Conservation (phyloP, 2,329 filamentous ascomycete genomes). For the Colletotrichum tanaceti region DNA sequence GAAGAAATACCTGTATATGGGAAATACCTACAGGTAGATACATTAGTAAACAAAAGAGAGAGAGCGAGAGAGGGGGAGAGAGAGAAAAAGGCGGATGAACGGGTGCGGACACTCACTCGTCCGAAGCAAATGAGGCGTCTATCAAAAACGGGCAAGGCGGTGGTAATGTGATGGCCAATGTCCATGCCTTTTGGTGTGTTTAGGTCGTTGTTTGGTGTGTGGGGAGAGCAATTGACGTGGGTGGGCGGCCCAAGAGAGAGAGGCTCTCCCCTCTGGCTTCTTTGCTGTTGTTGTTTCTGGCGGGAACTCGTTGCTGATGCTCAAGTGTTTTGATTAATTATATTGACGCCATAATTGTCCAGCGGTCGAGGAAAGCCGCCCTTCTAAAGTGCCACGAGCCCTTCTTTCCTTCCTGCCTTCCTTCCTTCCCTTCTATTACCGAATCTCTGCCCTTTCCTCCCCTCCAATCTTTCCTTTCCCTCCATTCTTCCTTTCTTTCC, state of each 20-base stretch:
- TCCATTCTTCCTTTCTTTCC: too few species aligned
- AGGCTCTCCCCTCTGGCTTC: neutral
- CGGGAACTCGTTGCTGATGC: neutral
- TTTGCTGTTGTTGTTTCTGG: neutral
- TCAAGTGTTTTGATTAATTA: neutral
- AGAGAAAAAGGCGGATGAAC: neutral
- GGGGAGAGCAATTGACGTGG: too few species aligned
- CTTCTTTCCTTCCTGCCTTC: neutral
- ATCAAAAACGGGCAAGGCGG: conserved; percentile 9
- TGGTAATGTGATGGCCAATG: conserved; percentile 3
- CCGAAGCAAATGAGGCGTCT: conserved; percentile 8
- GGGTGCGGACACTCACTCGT: conserved; percentile 4
- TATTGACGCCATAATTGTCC: too few species aligned
- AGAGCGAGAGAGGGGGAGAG: neutral
- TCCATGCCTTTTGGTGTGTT: neutral
- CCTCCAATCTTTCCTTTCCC: too few species aligned
- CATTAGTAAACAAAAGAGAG: neutral
- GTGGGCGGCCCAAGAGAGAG: neutral
- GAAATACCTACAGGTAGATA: too few species aligned
- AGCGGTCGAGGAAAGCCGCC: neutral
- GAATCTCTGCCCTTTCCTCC: too few species aligned
- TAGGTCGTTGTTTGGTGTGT: too few species aligned
- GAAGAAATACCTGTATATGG: too few species aligned
- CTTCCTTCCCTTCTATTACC: too few species aligned
- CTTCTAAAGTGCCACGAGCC: neutral